Base-by-base conservation (phyloP, 805 yeast genomes). In the Zygosaccharomyces pseudorouxii region DNA sequence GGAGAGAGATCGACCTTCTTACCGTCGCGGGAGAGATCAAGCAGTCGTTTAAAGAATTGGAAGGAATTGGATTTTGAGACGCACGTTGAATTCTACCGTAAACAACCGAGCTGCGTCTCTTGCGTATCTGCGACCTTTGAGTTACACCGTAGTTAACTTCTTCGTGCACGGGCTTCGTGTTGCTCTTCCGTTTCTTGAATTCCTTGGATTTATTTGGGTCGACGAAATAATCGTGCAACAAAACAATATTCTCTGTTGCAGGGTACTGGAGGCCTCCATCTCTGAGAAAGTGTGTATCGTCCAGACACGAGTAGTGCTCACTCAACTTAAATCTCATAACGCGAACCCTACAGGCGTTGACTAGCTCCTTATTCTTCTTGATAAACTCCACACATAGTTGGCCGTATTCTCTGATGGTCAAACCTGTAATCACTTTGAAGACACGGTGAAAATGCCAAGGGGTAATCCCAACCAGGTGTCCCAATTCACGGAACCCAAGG, bases 381-480 rank as follows among this genome's bases (percentile, higher is more conserved):
- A 82, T 71, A 56, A 66, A 80, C 53, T 79, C 82, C 73, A 80
- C 83, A 62, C 95, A 86, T 53, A 82, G 81, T 61, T 88, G 95
- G 45, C 96, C 96, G 59, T 88, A 88, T 5, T 87, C 84, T 71
- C 88, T 86, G 20, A 95, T 95, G 1, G 96, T 88, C 50, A 87
- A 75, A 2, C 95, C 92, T 4, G 95, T 86, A 52, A 88, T 86
- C 47, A 83, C 78, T 67, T 89, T 84, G 73, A 89, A 89, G 20
- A 89, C 95, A 45, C 96, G 73, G 71, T 89, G 96, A 68, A 89
- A 89, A 67, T 89, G 96, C 96, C 96, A 89, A 22, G 96, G 93
- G 9, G 88, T 79, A 50, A 89, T 75, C 55, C 84, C 84, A 8
- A 89, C 82, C 62, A 88, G 85, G 18, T 87, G 82, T 7, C 96